phyloP scores from a whole-genome alignment of 2,329 filamentous ascomycete species.

The Curvularia verruculosa region DNA sequence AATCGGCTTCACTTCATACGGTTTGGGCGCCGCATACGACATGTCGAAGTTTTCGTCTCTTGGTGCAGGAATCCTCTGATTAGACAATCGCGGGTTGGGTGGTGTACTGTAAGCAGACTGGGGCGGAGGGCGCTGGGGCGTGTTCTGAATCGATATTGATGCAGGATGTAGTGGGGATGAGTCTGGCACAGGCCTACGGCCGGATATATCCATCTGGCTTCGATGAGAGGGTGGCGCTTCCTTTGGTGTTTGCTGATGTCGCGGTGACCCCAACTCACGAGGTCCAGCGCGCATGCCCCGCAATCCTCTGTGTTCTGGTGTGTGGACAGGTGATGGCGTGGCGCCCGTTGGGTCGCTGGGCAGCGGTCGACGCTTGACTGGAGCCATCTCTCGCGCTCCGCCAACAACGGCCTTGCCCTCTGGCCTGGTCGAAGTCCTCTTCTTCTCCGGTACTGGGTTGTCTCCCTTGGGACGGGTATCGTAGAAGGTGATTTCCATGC shows the following conservation, averaged over 20 bases:
- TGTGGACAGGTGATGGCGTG: constrained; percentile 48
- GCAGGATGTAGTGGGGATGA: constrained; percentile 29
- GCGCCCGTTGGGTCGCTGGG: constrained; percentile 73
- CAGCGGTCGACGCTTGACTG: constrained; percentile 82
- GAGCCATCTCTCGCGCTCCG: constrained; percentile 61
- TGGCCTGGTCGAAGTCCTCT: constrained; percentile 51
- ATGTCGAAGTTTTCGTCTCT: constrained; percentile 41
- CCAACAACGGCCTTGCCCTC: constrained; percentile 50
- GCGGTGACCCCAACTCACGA: constrained; percentile 44
- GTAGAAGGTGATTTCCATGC: constrained; percentile 96
- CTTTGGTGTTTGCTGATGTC: constrained; percentile 30
- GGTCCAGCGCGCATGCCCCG: constrained; percentile 41
- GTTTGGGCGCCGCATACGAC: constrained; percentile 46
- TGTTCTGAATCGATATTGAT: constrained; percentile 29
- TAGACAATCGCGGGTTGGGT: constrained; percentile 34
- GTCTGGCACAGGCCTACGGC: constrained; percentile 39
- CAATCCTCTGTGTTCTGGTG: constrained; percentile 41
- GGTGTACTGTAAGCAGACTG: constrained; percentile 32
- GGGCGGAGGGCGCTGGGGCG: constrained; percentile 34
- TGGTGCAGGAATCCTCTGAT: constrained; percentile 25
- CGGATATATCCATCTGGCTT: constrained; percentile 32
- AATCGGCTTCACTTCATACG: constrained; percentile 43
- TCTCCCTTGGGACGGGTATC: constrained; percentile 84
- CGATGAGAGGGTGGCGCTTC: constrained; percentile 31
- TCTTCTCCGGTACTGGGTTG: constrained; percentile 64